These are phyloP conservation scores for Pulveroboletus ravenelii DNA, from an alignment of 768 basidiomycete genomes.

Conservation along the genomic window DNA sequence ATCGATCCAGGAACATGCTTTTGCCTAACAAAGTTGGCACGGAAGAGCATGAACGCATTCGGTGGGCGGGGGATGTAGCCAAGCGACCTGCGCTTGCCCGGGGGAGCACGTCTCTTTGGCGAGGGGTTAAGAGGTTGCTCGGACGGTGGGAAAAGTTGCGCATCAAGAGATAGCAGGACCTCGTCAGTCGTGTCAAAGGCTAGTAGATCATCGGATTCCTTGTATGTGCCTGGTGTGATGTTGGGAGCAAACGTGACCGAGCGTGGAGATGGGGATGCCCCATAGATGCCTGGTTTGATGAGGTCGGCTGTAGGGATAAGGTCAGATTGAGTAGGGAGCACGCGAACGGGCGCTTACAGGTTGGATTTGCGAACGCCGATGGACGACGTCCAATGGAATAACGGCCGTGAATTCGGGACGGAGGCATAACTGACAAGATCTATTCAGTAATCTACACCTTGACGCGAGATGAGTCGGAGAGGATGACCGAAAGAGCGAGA, in stretches of 20 bases:
- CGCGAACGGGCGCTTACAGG: constrained; percentile 7
- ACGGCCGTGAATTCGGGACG: constrained; percentile 16
- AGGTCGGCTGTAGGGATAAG: constrained; percentile 25
- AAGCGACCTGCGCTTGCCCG: constrained; percentile 61
- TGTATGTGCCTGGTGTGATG: constrained; percentile 51
- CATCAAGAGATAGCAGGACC: constrained; percentile 28
- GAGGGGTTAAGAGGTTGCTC: constrained; percentile 36
- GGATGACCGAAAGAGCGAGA: constrained; percentile 17
- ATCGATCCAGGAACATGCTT: constrained; percentile 49
- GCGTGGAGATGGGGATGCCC: constrained; percentile 39
- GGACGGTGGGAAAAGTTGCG: constrained; percentile 53
- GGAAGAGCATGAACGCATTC: constrained; percentile 37
- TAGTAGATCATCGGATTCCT: constrained; percentile 30
- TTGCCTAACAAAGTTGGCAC: constrained; percentile 35
- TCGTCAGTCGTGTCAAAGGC: constrained; percentile 23
- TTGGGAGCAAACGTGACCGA: constrained; percentile 62
- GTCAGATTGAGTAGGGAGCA: neutral
- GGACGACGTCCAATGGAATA: constrained; percentile 39
- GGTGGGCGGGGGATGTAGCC: constrained; percentile 29
- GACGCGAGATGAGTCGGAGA: neutral
- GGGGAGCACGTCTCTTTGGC: constrained; percentile 47
- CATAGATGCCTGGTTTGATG: constrained; percentile 53
- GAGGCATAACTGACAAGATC: constrained; percentile 14
- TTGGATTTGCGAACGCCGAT: constrained; percentile 32
- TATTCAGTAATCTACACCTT: constrained; percentile 22